Conservation (phyloP, 306 rosid species). For the Dryas drummondii region DNA sequence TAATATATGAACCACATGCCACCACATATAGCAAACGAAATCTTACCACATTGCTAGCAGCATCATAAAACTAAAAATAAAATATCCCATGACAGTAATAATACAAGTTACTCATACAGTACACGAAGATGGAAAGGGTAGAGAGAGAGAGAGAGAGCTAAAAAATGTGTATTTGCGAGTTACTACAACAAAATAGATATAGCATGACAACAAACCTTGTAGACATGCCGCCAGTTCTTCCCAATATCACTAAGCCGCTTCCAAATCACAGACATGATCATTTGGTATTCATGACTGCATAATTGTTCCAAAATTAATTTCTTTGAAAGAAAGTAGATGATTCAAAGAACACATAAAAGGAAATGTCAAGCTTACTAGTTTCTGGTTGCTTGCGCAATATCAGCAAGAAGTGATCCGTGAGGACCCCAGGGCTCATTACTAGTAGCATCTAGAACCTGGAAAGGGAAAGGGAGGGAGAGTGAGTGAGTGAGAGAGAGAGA, state of each 20-base stretch:
- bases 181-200: conserved; percentile 20
- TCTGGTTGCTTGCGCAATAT: conserved; percentile 87
- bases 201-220: conserved; percentile 59
- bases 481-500: background rate
- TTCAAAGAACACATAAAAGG: conserved; percentile 21
- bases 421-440: conserved; percentile 99
- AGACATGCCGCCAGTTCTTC: conserved; percentile 99
- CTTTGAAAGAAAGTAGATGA: conserved; percentile 22
- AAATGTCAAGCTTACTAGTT: conserved; percentile 63
- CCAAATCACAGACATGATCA: conserved; percentile 93
- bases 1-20: conserved; percentile 11
- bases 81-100: background rate
- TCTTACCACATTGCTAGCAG: background rate
- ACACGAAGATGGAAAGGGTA: background rate
- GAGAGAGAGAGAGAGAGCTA: background rate
- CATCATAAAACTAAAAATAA: background rate
- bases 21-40: background rate
- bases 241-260: conserved; percentile 97
- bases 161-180: conserved; percentile 14
- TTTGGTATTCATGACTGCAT: conserved; percentile 93
- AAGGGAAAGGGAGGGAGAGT: conserved; percentile 5
- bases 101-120: background rate
- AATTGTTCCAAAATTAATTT: conserved; percentile 32
- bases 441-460: conserved; percentile 95
- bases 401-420: conserved; percentile 96